phyloP scores from a whole-genome alignment of 1,284 basidiomycete genomes.

The Porodaedalea pini region DNA sequence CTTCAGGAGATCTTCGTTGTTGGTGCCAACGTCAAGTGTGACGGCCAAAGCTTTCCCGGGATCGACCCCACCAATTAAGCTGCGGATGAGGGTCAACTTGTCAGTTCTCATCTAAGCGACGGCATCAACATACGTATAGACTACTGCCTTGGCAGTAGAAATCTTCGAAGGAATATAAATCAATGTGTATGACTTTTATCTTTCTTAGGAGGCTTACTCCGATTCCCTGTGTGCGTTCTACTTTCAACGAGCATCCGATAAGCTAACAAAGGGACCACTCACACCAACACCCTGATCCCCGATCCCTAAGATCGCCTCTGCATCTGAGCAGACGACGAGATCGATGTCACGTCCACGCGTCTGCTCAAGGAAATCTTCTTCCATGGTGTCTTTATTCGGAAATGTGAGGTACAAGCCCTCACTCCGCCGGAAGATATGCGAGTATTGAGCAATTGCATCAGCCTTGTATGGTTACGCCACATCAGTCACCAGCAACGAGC shows the following conservation, averaged over 20 bases:
- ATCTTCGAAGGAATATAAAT: constrained; percentile 48
- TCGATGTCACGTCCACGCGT: constrained; percentile 59
- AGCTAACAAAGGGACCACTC: too few relatives aligned
- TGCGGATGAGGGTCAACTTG: constrained; percentile 26
- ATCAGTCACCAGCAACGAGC: not conserved
- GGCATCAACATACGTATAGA: constrained; percentile 61
- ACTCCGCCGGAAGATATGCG: constrained; percentile 74
- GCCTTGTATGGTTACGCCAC: constrained; percentile 42
- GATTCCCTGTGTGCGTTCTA: too few relatives aligned
- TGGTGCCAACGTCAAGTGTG: constrained; percentile 74
- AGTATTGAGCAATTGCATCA: constrained; percentile 77
- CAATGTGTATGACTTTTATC: not conserved
- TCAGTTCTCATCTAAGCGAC: not conserved
- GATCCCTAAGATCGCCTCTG: constrained; percentile 81
- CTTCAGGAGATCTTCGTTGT: constrained; percentile 61
- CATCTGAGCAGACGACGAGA: constrained; percentile 78
- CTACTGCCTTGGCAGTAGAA: constrained; percentile 80
- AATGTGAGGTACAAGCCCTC: constrained; percentile 69
- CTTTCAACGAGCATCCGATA: too few relatives aligned
- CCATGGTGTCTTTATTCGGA: constrained; percentile 65
- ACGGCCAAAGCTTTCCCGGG: constrained; percentile 65
- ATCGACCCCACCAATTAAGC: constrained; percentile 78
- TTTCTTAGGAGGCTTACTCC: not conserved
- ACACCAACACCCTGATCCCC: constrained; percentile 67
- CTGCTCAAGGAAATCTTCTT: constrained; percentile 69